These are phyloP conservation scores for Kentomonas sorsogonicus DNA, from an alignment of 208 protist genomes.

Conservation along the genomic window DNA sequence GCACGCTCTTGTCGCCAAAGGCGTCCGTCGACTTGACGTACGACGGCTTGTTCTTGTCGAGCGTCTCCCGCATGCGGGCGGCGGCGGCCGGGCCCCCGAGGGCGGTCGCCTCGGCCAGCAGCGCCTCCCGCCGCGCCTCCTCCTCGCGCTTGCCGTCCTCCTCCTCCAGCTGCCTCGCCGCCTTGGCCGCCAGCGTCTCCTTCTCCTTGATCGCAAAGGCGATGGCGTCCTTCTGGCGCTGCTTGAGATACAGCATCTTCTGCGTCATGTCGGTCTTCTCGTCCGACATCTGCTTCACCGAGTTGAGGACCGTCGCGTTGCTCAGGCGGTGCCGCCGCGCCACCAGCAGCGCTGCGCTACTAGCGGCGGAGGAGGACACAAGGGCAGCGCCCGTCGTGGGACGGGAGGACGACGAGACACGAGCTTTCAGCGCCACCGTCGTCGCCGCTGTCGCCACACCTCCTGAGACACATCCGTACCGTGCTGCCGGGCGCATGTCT, in stretches of 20 bases:
- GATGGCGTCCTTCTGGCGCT: conserved; percentile 72
- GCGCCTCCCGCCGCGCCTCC: conserved; percentile 39
- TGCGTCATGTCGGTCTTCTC: conserved; percentile 59
- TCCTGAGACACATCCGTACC: no score
- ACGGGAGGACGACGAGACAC: not conserved
- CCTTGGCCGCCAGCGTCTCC: conserved; percentile 56
- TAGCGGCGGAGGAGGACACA: not conserved
- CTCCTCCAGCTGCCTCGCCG: conserved; percentile 59
- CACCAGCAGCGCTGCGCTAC: not conserved
- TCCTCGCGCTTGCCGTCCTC: conserved; percentile 38
- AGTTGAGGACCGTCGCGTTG: conserved; percentile 68
- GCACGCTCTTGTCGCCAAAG: conserved; percentile 80
- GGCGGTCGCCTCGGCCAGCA: conserved; percentile 46
- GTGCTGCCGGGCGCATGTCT: no score
- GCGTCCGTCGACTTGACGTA: conserved; percentile 80
- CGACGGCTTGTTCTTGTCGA: conserved; percentile 39
- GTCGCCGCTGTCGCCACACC: no score
- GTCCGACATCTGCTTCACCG: conserved; percentile 58
- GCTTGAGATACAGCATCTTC: conserved; percentile 66
- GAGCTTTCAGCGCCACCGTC: no score
- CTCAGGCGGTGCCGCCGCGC: conserved; percentile 39
- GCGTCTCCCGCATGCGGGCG: conserved; percentile 39
- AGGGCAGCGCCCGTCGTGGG: not conserved
- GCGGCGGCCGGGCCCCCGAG: conserved; percentile 41
- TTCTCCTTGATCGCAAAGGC: conserved; percentile 78